Percentiles rank a stretch among this genome's conserved stretches.
Evolutionary conservation across 176 grass and related monocot genomes (phyloP).

Genomic region (Triticum turgidum): DNA sequence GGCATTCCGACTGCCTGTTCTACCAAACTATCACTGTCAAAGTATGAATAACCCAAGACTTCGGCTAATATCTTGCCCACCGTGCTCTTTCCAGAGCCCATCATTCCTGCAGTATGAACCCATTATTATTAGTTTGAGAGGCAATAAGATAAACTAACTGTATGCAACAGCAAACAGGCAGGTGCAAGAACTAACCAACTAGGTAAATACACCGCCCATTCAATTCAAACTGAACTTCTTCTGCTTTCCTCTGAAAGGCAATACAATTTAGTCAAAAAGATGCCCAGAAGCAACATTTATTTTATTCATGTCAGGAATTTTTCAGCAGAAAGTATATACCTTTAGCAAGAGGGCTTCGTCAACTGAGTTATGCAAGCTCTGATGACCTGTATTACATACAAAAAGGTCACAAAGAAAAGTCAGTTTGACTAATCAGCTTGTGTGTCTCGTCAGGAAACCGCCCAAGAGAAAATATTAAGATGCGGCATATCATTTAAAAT

Average conservation of each 20-base stretch:
- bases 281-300: neutral
- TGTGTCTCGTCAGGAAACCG: neutral
- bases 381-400: slow-evolving; percentile 33
- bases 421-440: neutral
- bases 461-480: neutral
- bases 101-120: slow-evolving; percentile 65
- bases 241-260: slow-evolving; percentile 68
- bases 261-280: slow-evolving; percentile 25
- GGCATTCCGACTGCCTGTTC: slow-evolving; percentile 81
- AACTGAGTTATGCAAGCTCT: slow-evolving; percentile 56
- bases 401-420: slow-evolving; percentile 26
- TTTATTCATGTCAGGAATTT: neutral
- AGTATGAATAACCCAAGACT: slow-evolving; percentile 85
- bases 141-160: neutral
- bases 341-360: slow-evolving; percentile 70
- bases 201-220: slow-evolving; percentile 75
- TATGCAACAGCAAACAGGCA: neutral
- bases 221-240: slow-evolving; percentile 69
- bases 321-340: slow-evolving; percentile 31
- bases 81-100: slow-evolving; percentile 93
- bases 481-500: neutral
- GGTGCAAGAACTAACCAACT: slow-evolving; percentile 62
- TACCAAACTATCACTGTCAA: slow-evolving; percentile 93
- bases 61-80: slow-evolving; percentile 86
- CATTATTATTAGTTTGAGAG: slow-evolving; percentile 9